Base-by-base conservation (phyloP, 2,329 filamentous ascomycete species). In the Beauveria rudraprayagi region DNA sequence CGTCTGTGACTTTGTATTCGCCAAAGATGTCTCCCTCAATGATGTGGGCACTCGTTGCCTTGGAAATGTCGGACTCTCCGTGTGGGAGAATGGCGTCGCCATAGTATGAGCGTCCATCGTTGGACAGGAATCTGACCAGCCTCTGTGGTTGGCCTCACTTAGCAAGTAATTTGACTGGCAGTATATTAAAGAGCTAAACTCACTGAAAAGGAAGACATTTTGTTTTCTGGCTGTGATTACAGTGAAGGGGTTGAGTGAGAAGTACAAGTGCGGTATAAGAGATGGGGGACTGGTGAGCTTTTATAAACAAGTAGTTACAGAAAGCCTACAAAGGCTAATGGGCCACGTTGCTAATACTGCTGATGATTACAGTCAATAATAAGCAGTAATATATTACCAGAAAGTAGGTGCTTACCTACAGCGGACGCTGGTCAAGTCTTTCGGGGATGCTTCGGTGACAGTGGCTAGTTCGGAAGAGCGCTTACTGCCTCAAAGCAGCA, bases 91-190 rank as follows among this genome's bases (percentile, higher is more conserved):
- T 83, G 63, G 89, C 88, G 74, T 92, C 87, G 66, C 89, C 89
- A 65, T 90, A 90, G 73, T 90, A 88, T 41, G 83, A 81, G 61
- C 79, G 78, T 70, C 88, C 88, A 68, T 91, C 86, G 67, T 81
- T 84, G 67, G 87, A 85, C 9, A 90, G 80, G 75, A 91, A 92
- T 58, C 89, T 86, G 66, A 92, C 77, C 44, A 92, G 85, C 68
- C 87, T 84, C 85, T 90, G 68, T 40, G 34, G 59, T 56, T 41
- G 48, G 34, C 28, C 54, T 57, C 44, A 54, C 24, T 61, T 52
- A 61, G 60, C 53, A 61, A 52, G 26, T 30, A 26, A 11, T 4
- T 50, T 34, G 34, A 14, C 1, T 34, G 34, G 8, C 1, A 43
- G 37, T 56, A 37, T 51, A 57, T 61, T 53, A 41, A 51, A n/a